Percentiles rank a stretch among this genome's conserved stretches.
phyloP scores from a whole-genome alignment of 225 moss, liverwort and hornwort species.

The Physcomitrium patens region DNA sequence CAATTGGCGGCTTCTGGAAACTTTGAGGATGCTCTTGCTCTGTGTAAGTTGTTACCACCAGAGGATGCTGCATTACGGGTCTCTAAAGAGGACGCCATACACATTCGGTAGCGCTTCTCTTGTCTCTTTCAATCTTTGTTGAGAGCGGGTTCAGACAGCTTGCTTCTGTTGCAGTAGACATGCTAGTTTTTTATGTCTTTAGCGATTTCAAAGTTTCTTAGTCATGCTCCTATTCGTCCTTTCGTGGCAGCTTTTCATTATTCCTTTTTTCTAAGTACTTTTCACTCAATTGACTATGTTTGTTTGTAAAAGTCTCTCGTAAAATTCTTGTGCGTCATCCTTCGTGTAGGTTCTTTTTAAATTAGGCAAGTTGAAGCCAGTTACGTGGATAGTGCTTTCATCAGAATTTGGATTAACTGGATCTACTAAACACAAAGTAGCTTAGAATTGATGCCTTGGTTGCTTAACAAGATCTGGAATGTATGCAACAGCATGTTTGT shows the following conservation, averaged over 20 bases:
- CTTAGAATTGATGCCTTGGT: neutral
- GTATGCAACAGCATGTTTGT: neutral
- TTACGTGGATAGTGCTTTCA: conserved; percentile 4
- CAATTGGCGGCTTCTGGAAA: conserved; percentile 94
- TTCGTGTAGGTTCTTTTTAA: conserved; percentile 10
- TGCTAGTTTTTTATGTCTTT: conserved; percentile 13
- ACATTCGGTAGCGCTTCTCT: conserved; percentile 58
- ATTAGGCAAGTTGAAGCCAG: conserved; percentile 18
- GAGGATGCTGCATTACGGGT: conserved; percentile 92
- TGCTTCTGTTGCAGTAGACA: conserved; percentile 1
- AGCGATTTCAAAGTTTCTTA: conserved; percentile 15
- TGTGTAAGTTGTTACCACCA: conserved; percentile 88
- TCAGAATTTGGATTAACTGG: conserved; percentile 7
- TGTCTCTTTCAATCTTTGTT: conserved; percentile 23
- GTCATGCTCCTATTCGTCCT: neutral
- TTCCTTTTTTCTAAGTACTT: neutral
- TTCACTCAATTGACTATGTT: conserved; percentile 1
- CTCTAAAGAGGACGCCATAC: conserved; percentile 92
- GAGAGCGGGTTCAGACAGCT: conserved; percentile 15
- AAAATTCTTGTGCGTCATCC: neutral
- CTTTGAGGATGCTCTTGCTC: conserved; percentile 81
- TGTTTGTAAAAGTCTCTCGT: neutral
- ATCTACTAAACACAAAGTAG: neutral
- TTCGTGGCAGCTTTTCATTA: neutral
- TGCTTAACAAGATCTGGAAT: conserved; percentile 21